phyloP scores from a whole-genome alignment of 2,329 filamentous ascomycete genomes.

The Colletotrichum simmondsii region DNA sequence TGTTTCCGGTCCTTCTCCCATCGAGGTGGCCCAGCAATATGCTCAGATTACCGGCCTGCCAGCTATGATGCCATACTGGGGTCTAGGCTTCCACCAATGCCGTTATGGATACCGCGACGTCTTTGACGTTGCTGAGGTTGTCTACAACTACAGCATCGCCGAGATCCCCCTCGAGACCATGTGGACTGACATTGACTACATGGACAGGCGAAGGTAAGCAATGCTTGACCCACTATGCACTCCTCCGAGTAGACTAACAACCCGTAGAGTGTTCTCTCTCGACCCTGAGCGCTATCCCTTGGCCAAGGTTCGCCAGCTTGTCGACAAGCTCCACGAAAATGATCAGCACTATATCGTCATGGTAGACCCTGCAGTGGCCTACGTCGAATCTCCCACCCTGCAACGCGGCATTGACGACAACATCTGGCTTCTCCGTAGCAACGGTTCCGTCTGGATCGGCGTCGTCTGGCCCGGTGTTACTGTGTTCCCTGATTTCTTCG shows the following conservation, averaged over 20 bases:
- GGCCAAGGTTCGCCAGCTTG: conserved; percentile 71
- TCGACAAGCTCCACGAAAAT: conserved; percentile 72
- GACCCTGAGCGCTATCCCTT: conserved; percentile 74
- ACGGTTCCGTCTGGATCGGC: conserved; percentile 68
- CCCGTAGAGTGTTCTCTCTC: conserved; percentile 66
- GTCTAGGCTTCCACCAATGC: conserved; percentile 71
- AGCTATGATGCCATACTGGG: conserved; percentile 73
- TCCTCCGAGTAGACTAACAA: neutral
- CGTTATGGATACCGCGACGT: conserved; percentile 73
- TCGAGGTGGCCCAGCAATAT: conserved; percentile 70
- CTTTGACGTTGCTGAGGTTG: conserved; percentile 73
- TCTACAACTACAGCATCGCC: conserved; percentile 74
- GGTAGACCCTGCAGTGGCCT: conserved; percentile 76
- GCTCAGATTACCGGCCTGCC: conserved; percentile 66
- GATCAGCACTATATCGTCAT: conserved; percentile 81
- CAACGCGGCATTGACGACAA: conserved; percentile 54
- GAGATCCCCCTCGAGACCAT: conserved; percentile 76
- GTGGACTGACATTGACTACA: conserved; percentile 65
- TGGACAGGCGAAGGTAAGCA: conserved; percentile 40
- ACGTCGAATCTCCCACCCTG: conserved; percentile 57
- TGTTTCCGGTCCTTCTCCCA: conserved; percentile 66
- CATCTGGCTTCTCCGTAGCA: conserved; percentile 60
- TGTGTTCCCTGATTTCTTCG: conserved; percentile 83
- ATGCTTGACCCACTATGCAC: too few relatives aligned
- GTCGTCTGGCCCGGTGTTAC: conserved; percentile 83